These are phyloP conservation scores for Coix lacrymajobi DNA, from an alignment of 176 grass and related monocot genomes.

Conservation along the genomic window DNA sequence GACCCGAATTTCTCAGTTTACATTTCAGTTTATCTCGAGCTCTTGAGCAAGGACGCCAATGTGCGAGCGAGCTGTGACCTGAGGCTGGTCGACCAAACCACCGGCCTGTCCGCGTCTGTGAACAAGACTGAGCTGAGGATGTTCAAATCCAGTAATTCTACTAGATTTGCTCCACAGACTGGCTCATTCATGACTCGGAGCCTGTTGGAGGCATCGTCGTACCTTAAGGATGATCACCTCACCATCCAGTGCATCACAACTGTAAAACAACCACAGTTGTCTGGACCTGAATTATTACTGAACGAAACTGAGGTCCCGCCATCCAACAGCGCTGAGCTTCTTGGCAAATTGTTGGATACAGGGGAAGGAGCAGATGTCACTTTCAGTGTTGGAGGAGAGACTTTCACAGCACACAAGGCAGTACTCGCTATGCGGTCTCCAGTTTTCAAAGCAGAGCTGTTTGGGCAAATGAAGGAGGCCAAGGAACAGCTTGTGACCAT, in stretches of 20 bases:
- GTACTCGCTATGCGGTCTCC: conserved; percentile 31
- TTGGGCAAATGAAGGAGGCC: neutral
- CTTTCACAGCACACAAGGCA: conserved; percentile 2
- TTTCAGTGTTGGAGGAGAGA: conserved; percentile 14
- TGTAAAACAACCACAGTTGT: neutral
- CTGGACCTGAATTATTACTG: neutral
- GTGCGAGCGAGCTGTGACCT: neutral
- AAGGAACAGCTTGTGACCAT: neutral
- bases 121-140: neutral
- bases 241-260: neutral
- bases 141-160: neutral
- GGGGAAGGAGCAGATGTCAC: conserved; percentile 5
- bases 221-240: neutral
- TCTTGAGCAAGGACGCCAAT: neutral
- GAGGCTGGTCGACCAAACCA: neutral
- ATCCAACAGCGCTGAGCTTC: neutral
- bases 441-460: conserved; percentile 33
- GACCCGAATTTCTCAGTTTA: too few relatives aligned
- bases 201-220: neutral
- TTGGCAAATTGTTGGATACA: neutral
- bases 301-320: neutral
- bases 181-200: neutral
- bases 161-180: neutral
- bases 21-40: neutral
- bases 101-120: neutral